Percentiles rank a stretch among this genome's conserved stretches.
Evolutionary conservation across 1,284 basidiomycete species (phyloP).

Genomic region (Marasmius oreades): DNA sequence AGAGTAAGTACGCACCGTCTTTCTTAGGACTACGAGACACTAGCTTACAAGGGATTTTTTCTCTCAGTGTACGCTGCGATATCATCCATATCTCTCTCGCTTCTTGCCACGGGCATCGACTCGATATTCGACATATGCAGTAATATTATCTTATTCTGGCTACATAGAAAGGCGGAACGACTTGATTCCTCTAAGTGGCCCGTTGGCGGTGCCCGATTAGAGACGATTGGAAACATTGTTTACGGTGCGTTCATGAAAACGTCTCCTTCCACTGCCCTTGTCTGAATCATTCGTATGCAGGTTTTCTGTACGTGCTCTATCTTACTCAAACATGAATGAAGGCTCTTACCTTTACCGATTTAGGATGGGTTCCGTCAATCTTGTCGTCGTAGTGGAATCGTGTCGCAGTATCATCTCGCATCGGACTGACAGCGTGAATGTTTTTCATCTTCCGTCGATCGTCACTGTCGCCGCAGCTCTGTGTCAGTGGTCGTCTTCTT

Average conservation of each 20-base stretch:
- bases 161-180: slow-evolving; percentile 71
- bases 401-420: slow-evolving; percentile 65
- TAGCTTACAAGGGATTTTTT: slow-evolving; percentile 3
- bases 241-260: slow-evolving; percentile 51
- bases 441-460: slow-evolving; percentile 82
- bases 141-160: slow-evolving; percentile 81
- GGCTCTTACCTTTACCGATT: slow-evolving; percentile 1
- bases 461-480: slow-evolving; percentile 82
- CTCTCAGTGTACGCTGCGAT: slow-evolving; percentile 81
- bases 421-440: slow-evolving; percentile 47
- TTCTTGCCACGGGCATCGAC: slow-evolving; percentile 89
- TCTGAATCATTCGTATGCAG: slow-evolving; percentile 33
- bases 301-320: slow-evolving; percentile 55
- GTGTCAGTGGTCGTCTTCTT: slow-evolving; percentile 40
- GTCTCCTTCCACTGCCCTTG: background rate
- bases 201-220: slow-evolving; percentile 84
- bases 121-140: slow-evolving; percentile 90
- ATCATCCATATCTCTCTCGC: slow-evolving; percentile 79
- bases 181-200: slow-evolving; percentile 89
- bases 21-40: slow-evolving; percentile 1
- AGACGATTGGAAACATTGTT: slow-evolving; percentile 89
- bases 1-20: slow-evolving; percentile 44
- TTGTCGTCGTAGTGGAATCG: slow-evolving; percentile 86
- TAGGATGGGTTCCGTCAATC: slow-evolving; percentile 83
- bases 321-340: background rate